phyloP scores from a whole-genome alignment of 75 land plant species.

The Selaginella moellendorffii region DNA sequence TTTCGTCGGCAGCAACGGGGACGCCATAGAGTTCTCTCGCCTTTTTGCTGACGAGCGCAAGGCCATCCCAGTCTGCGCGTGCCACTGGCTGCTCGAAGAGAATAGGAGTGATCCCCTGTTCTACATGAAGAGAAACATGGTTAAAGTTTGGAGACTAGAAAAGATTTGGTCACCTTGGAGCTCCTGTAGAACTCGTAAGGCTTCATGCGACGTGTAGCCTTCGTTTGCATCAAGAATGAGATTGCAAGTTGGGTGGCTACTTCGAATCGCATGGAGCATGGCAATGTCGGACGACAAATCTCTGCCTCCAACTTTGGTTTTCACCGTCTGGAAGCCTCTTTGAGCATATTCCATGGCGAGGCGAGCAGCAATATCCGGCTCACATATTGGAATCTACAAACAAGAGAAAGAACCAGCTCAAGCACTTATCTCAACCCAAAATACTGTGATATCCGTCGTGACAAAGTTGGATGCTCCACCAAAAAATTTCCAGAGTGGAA shows the following conservation, averaged over 20 bases:
- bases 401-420: not conserved
- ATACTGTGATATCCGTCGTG: slow-evolving; percentile 71
- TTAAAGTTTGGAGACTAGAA: not conserved
- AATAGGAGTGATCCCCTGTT: slow-evolving; percentile 49
- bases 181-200: slow-evolving; percentile 63
- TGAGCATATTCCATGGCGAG: slow-evolving; percentile 43
- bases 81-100: slow-evolving; percentile 76
- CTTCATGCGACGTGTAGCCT: slow-evolving; percentile 48
- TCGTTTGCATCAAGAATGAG: slow-evolving; percentile 79
- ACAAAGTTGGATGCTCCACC: slow-evolving; percentile 46
- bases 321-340: slow-evolving; percentile 53
- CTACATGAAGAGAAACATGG: slow-evolving; percentile 20
- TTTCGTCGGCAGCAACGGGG: slow-evolving; percentile 85
- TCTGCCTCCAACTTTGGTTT: slow-evolving; percentile 63
- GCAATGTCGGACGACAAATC: slow-evolving; percentile 42
- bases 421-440: not conserved
- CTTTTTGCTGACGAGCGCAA: slow-evolving; percentile 34
- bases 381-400: slow-evolving; percentile 63
- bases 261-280: slow-evolving; percentile 47
- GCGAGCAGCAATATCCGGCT: slow-evolving; percentile 45
- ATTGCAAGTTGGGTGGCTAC: slow-evolving; percentile 45
- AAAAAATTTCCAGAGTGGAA: slow-evolving; percentile 78
- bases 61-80: slow-evolving; percentile 75
- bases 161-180: slow-evolving; percentile 33
- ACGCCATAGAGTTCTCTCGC: slow-evolving; percentile 59